These are phyloP conservation scores for Chlorociboria aeruginascens DNA, from an alignment of 495 filamentous ascomycete species.

Conservation along the genomic window DNA sequence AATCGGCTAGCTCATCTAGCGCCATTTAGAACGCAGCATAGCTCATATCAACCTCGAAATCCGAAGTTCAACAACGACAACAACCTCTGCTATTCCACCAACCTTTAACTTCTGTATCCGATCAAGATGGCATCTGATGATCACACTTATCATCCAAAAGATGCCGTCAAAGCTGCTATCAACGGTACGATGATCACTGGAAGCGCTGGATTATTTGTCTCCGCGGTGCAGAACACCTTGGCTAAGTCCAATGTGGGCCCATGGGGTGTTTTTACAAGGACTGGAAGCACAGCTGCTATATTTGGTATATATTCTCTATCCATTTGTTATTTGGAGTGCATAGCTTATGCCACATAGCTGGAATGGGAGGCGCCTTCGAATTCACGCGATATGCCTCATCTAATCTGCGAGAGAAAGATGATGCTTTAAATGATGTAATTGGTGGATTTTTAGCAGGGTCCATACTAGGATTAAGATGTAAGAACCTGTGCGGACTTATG, in stretches of 20 bases:
- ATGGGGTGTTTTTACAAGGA: conserved; percentile 63
- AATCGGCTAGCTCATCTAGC: too few relatives aligned
- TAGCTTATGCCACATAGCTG: conserved; percentile 36
- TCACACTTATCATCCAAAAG: conserved; percentile 58
- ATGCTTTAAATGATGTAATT: conserved; percentile 54
- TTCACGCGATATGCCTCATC: conserved; percentile 64
- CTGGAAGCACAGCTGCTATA: conserved; percentile 50
- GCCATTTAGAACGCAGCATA: too few relatives aligned
- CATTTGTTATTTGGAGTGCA: neutral
- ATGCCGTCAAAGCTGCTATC: conserved; percentile 58
- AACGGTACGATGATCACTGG: conserved; percentile 53
- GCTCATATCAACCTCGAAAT: too few relatives aligned
- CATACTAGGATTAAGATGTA: conserved; percentile 54
- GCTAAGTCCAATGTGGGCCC: conserved; percentile 65
- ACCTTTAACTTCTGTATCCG: too few relatives aligned
- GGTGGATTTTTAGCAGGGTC: conserved; percentile 64
- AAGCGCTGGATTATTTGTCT: conserved; percentile 53
- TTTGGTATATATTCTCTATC: conserved; percentile 37
- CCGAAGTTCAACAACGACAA: too few relatives aligned
- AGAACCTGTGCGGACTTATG: neutral
- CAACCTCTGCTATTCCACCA: too few relatives aligned
- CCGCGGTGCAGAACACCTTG: conserved; percentile 78
- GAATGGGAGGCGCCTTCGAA: conserved; percentile 67
- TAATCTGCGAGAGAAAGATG: conserved; percentile 67
- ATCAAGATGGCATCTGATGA: conserved; percentile 21